These are phyloP conservation scores for Neofusicoccum sp. DNA, from an alignment of 2,329 filamentous ascomycete genomes.

Conservation along the genomic window DNA sequence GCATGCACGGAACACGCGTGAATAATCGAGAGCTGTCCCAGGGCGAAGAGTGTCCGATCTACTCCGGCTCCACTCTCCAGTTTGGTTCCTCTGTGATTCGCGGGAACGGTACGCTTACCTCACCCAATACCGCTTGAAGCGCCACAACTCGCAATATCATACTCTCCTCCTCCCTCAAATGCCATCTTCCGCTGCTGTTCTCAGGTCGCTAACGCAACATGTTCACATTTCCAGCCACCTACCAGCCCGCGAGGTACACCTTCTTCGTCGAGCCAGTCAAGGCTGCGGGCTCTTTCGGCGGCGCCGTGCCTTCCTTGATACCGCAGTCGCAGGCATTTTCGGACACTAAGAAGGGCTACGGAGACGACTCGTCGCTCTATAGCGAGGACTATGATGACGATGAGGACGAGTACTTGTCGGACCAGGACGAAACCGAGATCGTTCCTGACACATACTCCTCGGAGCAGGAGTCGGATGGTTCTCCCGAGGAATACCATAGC, in stretches of 20 bases:
- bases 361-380: not conserved
- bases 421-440: not conserved
- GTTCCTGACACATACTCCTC: slow-evolving; percentile 1
- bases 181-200: too few species aligned
- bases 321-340: not conserved
- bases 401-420: not conserved
- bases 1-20: slow-evolving; percentile 62
- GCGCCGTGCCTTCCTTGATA: not conserved
- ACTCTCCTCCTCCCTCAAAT: too few species aligned
- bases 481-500: not conserved
- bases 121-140: not conserved
- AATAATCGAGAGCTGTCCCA: slow-evolving; percentile 41
- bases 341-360: slow-evolving; percentile 5
- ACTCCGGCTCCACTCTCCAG: slow-evolving; percentile 34
- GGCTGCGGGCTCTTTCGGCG: not conserved
- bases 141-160: not conserved
- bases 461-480: not conserved
- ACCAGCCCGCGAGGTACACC: not conserved
- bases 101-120: slow-evolving; percentile 14
- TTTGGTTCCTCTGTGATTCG: slow-evolving; percentile 36
- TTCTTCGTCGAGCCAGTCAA: not conserved
- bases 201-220: too few species aligned
- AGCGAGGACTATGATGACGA: not conserved
- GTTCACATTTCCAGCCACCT: not conserved
- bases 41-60: slow-evolving; percentile 26